Percentiles rank a stretch among this genome's conserved stretches.
Evolutionary conservation across 495 filamentous ascomycete species (phyloP).

Genomic region (Lasiosphaeria miniovina): DNA sequence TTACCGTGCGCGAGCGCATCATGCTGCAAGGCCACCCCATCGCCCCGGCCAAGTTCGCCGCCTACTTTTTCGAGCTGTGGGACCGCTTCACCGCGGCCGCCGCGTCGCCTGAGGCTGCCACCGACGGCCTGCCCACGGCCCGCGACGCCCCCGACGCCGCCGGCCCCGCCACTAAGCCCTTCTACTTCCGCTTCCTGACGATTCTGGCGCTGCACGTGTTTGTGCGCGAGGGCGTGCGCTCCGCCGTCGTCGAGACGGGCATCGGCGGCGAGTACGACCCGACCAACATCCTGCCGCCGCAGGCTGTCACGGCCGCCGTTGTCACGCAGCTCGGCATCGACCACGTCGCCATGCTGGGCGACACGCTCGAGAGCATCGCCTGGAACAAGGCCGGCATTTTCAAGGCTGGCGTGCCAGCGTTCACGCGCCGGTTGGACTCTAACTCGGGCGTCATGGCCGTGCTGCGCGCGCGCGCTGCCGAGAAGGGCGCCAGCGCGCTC

Average conservation of each 20-base stretch:
- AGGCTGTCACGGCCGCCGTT: constrained; percentile 36
- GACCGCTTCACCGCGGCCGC: constrained; percentile 46
- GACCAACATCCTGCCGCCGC: constrained; percentile 43
- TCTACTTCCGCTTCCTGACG: constrained; percentile 56
- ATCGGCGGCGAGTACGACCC: constrained; percentile 52
- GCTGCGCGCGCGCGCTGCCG: constrained; percentile 34
- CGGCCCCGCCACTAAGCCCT: constrained; percentile 46
- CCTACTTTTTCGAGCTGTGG: constrained; percentile 68
- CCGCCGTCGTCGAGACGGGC: constrained; percentile 47
- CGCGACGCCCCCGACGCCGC: constrained; percentile 6
- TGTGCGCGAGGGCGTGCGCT: constrained; percentile 36
- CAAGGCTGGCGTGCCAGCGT: constrained; percentile 38
- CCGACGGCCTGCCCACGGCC: no score
- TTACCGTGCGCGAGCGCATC: constrained; percentile 62
- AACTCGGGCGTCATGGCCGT: constrained; percentile 36
- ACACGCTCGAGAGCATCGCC: constrained; percentile 46
- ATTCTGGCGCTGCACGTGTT: constrained; percentile 47
- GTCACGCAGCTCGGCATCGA: constrained; percentile 50
- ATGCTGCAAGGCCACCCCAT: constrained; percentile 54
- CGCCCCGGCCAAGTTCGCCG: constrained; percentile 49
- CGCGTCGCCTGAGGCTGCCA: constrained; percentile 4
- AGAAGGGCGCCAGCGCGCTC: constrained; percentile 32
- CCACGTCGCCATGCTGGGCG: constrained; percentile 48
- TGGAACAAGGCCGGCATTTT: constrained; percentile 54
- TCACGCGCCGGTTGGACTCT: constrained; percentile 33